Evolutionary conservation across 2,329 filamentous ascomycete species (phyloP), one percentile per base, ranked within the genome.

Genomic region (Aspergillus neoniger): DNA sequence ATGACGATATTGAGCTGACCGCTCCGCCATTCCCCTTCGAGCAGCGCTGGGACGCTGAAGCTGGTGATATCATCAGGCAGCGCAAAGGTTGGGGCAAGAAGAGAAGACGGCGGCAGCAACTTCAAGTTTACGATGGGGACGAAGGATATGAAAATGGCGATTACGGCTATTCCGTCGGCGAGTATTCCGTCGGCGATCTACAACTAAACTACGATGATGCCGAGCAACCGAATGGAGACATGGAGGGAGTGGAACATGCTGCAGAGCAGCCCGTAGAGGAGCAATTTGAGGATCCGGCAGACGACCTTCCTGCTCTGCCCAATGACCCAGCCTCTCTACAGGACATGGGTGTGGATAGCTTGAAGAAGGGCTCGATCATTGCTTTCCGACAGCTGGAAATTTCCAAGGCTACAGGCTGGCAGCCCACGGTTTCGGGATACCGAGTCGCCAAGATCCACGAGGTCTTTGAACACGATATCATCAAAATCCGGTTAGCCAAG

Each of bases 21-120:
- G 84, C 91, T 36, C 93, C 94, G 0, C 91, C 93, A 0, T 97
- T 96, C 70, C 93, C 93, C 0, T 97, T 97, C 74, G 82, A 90
- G 15, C 92, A 97, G 74, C 85, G 91, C 50, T 97, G 93, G 94
- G 91, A 96, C 74, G 84, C 86, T 3, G 88, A 92, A 62, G 90
- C 93, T 69, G 83, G 85, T 56, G 65, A 70, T 53, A 71, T 65
- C 69, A 81, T 80, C 65, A 76, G 69, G 59, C 73, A 74, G 63
- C 72, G 66, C 60, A 77, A 74, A 64, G 75, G 70, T 21, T 70
- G 64, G 58, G 67, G 67, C 36, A 76, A 72, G 61, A 77, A 73
- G 63, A 67, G 73, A 23, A 79, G 77, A 67, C 69, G 70, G 58
- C 86, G 83, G 70, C 85, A 86, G 66, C 80, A 82, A 62, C 84